Conservation (phyloP, 768 basidiomycete species). For the Trametes maxima region DNA sequence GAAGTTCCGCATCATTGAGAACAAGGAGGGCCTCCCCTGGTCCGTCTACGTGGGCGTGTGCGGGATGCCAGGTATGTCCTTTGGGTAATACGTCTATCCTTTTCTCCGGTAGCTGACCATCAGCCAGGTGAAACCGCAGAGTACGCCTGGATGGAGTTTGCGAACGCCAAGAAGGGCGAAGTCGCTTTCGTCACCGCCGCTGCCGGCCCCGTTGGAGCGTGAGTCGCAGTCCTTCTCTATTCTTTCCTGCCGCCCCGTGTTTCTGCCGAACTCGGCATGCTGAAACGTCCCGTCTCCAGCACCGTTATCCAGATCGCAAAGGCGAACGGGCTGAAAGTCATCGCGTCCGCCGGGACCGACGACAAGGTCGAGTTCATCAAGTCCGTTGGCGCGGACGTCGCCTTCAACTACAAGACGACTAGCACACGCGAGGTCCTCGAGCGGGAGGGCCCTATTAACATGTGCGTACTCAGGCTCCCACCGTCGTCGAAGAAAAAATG, state of each 20-base stretch:
- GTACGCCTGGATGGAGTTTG: constrained; percentile 45
- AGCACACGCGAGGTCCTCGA: constrained; percentile 52
- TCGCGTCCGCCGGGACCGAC: constrained; percentile 70
- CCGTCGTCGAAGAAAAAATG: too few relatives aligned
- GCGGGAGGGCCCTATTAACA: constrained; percentile 58
- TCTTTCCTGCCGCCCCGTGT: too few relatives aligned
- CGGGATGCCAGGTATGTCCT: constrained; percentile 42
- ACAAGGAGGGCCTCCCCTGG: constrained; percentile 51
- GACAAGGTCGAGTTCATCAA: constrained; percentile 67
- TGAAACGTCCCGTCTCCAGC: neutral
- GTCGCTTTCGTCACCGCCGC: constrained; percentile 51
- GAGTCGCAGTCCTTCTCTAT: constrained; percentile 26
- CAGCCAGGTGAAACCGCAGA: constrained; percentile 36
- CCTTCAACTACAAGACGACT: constrained; percentile 74
- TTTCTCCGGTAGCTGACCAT: neutral
- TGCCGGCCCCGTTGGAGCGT: constrained; percentile 61
- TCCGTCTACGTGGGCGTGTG: constrained; percentile 49
- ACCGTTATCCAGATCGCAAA: constrained; percentile 47
- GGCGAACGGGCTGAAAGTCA: constrained; percentile 54
- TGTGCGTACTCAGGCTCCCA: constrained; percentile 30
- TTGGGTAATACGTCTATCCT: neutral
- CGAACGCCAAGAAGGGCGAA: constrained; percentile 50
- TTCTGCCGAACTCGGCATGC: neutral
- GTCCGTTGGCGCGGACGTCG: constrained; percentile 65
- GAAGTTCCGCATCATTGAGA: constrained; percentile 36